Percentiles rank a stretch among this genome's conserved stretches.
phyloP scores from a whole-genome alignment of 305 asterid genomes.

The Caryopteris hybrid region DNA sequence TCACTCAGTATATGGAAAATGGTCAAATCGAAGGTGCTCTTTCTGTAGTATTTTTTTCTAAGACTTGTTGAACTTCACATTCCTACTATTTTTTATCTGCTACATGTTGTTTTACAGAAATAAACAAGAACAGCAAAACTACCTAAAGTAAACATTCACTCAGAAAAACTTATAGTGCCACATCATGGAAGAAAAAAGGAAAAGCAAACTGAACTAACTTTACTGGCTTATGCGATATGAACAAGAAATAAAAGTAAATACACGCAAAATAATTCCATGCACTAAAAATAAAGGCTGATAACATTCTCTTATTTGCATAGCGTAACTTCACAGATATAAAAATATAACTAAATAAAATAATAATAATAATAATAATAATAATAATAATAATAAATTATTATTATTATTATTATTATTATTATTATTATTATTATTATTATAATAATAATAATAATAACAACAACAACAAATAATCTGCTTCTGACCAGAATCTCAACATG shows the following conservation, averaged over 20 bases:
- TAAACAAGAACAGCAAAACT: too few relatives aligned
- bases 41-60: background rate
- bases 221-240: background rate
- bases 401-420: too few relatives aligned
- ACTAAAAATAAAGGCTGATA: background rate
- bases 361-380: too few relatives aligned
- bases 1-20: background rate
- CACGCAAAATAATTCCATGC: background rate
- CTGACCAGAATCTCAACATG: slow-evolving; percentile 3
- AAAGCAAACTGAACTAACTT: background rate
- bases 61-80: background rate
- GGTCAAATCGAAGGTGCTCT: background rate
- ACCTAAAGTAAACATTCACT: too few relatives aligned
- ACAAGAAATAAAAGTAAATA: background rate
- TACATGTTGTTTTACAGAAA: background rate
- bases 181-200: background rate
- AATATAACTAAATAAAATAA: too few relatives aligned
- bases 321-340: too few relatives aligned
- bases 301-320: too few relatives aligned
- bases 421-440: too few relatives aligned
- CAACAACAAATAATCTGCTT: background rate
- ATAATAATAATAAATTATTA: too few relatives aligned
- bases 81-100: background rate
- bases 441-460: too few relatives aligned
- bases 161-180: too few relatives aligned